Evolutionary conservation across 257 asterid species (phyloP).

Genomic region (Penstemon newberryi): DNA sequence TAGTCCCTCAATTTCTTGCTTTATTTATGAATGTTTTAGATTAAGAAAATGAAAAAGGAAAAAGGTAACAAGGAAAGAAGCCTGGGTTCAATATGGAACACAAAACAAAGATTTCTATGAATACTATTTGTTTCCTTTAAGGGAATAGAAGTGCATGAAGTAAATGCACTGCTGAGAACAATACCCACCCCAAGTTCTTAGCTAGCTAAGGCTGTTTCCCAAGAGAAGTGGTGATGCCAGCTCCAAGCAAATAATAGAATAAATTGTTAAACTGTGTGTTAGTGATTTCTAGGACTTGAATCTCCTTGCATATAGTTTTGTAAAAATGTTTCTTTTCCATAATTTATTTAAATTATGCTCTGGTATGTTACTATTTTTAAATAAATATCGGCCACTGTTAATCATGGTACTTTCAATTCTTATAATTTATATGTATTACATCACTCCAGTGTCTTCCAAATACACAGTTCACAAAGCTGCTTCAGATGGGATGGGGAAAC

Average conservation of each 20-base stretch:
- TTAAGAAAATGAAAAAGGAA: no score
- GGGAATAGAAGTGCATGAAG: not conserved
- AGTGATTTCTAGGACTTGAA: not conserved
- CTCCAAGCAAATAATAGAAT: not conserved
- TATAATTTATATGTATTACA: conserved; percentile 14
- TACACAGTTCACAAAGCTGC: conserved; percentile 28
- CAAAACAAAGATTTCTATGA: not conserved
- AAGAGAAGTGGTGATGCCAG: not conserved
- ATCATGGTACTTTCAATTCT: conserved; percentile 2
- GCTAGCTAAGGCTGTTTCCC: not conserved
- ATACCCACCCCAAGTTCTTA: not conserved
- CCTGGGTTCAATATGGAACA: not conserved
- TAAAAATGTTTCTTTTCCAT: conserved; percentile 1
- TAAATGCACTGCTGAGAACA: not conserved
- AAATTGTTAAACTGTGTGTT: not conserved
- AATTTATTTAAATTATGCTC: not conserved
- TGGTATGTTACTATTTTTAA: not conserved
- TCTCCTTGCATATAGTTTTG: not conserved
- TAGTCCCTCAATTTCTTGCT: no score
- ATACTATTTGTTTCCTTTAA: not conserved
- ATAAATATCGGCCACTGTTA: conserved; percentile 1
- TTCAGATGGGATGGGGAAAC: conserved; percentile 84
- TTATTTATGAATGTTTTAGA: no score
- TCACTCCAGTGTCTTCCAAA: conserved; percentile 32
- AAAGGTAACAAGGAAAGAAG: no score